These are phyloP conservation scores for Lepidium africanum DNA, from an alignment of 345 rosid species.

Conservation along the genomic window DNA sequence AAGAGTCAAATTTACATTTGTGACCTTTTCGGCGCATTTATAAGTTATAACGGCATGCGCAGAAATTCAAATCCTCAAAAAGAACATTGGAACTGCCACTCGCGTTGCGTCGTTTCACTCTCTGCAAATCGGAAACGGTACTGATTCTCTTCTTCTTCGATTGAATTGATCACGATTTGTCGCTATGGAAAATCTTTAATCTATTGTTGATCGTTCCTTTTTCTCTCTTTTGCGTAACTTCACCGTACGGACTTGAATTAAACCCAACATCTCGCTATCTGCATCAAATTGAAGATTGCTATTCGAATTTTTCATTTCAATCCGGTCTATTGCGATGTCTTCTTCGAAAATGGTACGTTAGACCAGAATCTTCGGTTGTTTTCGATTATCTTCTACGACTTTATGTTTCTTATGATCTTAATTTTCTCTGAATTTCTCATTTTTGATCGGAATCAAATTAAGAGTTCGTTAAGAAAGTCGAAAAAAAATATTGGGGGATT, in stretches of 20 bases:
- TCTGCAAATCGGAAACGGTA: neutral
- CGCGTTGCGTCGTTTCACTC: slow-evolving; percentile 1
- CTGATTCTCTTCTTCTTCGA: neutral
- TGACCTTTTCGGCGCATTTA: neutral
- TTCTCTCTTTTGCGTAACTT: neutral
- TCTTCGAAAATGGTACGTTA: slow-evolving; percentile 2
- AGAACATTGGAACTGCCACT: slow-evolving; percentile 17
- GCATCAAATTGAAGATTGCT: neutral
- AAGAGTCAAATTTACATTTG: neutral
- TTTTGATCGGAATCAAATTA: slow-evolving; percentile 26
- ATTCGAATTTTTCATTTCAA: neutral
- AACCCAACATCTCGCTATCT: neutral
- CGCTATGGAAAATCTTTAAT: neutral
- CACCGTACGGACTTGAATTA: neutral
- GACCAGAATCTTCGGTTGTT: neutral
- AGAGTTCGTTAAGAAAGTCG: slow-evolving; percentile 38
- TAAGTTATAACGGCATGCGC: neutral
- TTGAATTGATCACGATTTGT: neutral
- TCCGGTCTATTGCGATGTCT: slow-evolving; percentile 7
- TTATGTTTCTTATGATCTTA: neutral
- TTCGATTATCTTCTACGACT: neutral
- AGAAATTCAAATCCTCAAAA: neutral
- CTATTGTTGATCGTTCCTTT: neutral
- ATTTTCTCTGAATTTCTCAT: slow-evolving; percentile 15
- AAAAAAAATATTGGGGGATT: slow-evolving; percentile 43